Evolutionary conservation across 140 eudicot genomes (phyloP).

Genomic region (Senecio squalidus): DNA sequence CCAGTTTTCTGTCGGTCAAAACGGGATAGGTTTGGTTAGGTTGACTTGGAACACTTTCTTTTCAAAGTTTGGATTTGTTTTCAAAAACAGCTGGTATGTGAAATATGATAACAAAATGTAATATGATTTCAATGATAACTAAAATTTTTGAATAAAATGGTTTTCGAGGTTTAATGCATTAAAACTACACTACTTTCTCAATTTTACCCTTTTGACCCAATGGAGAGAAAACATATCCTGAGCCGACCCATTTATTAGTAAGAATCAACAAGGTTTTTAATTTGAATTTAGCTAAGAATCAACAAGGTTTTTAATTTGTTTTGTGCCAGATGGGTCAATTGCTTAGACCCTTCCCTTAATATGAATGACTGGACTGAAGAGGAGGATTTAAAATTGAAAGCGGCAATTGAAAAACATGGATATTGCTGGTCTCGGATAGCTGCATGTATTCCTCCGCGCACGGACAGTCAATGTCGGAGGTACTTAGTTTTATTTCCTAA

Average conservation of each 20-base stretch:
- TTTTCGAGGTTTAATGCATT: not conserved
- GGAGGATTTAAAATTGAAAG: slow-evolving; percentile 61
- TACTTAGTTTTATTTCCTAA: slow-evolving; percentile 11
- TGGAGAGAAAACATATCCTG: not conserved
- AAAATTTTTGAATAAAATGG: too few species aligned
- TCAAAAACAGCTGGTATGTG: not conserved
- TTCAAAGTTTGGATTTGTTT: too few species aligned
- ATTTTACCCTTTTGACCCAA: not conserved
- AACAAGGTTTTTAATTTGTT: not conserved
- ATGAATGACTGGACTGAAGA: slow-evolving; percentile 68
- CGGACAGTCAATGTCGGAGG: slow-evolving; percentile 89
- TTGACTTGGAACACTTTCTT: too few species aligned
- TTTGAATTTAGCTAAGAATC: too few species aligned
- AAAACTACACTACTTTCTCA: not conserved
- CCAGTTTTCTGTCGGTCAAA: too few species aligned
- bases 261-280: not conserved
- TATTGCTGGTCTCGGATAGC: slow-evolving; percentile 76
- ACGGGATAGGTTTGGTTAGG: too few species aligned
- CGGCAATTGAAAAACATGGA: slow-evolving; percentile 56
- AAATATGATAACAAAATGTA: too few species aligned
- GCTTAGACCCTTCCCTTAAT: slow-evolving; percentile 72
- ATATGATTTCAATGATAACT: too few species aligned
- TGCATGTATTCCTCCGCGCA: slow-evolving; percentile 69
- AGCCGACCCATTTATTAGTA: not conserved
- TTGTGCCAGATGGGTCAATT: slow-evolving; percentile 77